phyloP scores from a whole-genome alignment of 768 basidiomycete genomes.

The Gloeostereum incarnatum region DNA sequence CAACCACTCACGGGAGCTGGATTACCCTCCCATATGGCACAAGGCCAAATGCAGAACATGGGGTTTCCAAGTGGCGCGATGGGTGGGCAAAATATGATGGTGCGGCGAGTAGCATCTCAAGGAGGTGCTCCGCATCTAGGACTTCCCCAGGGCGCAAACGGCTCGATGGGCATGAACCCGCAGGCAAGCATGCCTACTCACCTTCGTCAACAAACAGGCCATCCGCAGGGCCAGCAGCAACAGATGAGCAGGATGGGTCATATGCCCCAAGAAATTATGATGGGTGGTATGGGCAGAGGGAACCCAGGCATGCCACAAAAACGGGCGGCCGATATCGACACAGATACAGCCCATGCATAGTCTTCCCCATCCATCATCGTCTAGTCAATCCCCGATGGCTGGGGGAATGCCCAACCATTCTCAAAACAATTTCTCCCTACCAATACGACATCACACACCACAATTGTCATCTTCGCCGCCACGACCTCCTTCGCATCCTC shows the following conservation, averaged over 20 bases:
- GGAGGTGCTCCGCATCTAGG: slow-evolving; percentile 23
- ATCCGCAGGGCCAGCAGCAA: slow-evolving; percentile 22
- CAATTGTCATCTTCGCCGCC: slow-evolving; percentile 32
- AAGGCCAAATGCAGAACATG: slow-evolving; percentile 29
- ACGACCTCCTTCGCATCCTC: slow-evolving; percentile 25
- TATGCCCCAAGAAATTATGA: slow-evolving; percentile 31
- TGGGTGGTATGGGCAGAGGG: slow-evolving; percentile 28
- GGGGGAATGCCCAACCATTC: slow-evolving; percentile 29
- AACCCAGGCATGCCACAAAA: slow-evolving; percentile 19
- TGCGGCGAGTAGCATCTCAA: background rate
- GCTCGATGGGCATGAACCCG: slow-evolving; percentile 35
- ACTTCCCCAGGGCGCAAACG: slow-evolving; percentile 23
- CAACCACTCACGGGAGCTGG: background rate
- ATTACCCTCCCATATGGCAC: slow-evolving; percentile 22
- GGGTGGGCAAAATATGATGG: background rate
- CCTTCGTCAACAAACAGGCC: slow-evolving; percentile 20
- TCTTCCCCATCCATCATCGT: slow-evolving; percentile 25
- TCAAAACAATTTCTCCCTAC: slow-evolving; percentile 24
- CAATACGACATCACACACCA: slow-evolving; percentile 26
- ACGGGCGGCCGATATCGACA: slow-evolving; percentile 32
- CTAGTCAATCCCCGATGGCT: slow-evolving; percentile 17
- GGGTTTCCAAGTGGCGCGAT: slow-evolving; percentile 16
- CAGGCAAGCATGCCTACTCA: slow-evolving; percentile 31
- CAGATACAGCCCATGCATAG: slow-evolving; percentile 41
- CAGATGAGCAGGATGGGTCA: slow-evolving; percentile 23